A percentile compares a stretch with the other conserved stretches of the same genome.
These are phyloP conservation scores for Ophiostoma australiae DNA, from an alignment of 2,329 filamentous ascomycete species.

Conservation along the genomic window DNA sequence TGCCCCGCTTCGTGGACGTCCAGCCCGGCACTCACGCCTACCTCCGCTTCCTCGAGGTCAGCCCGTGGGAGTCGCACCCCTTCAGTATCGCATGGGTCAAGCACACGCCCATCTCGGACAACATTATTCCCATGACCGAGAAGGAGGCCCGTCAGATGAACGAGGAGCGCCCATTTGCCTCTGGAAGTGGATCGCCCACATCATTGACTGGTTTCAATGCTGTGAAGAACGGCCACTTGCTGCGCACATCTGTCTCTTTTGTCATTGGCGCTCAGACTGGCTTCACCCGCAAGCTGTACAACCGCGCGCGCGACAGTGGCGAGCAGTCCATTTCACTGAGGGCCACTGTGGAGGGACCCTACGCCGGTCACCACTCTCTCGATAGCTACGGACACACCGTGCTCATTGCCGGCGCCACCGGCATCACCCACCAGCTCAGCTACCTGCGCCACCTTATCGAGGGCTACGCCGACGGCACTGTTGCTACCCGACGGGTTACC, in stretches of 20 bases:
- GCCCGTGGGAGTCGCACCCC: constrained; percentile 68
- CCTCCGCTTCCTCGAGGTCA: constrained; percentile 62
- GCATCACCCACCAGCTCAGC: constrained; percentile 91
- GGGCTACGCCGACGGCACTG: constrained; percentile 63
- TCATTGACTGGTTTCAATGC: constrained; percentile 24
- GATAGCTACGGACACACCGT: constrained; percentile 89
- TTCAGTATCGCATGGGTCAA: constrained; percentile 75
- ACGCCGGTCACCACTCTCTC: constrained; percentile 75
- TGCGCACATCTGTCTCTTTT: constrained; percentile 63
- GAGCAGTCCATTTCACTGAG: constrained; percentile 55
- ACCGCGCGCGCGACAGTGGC: constrained; percentile 56
- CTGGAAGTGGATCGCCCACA: background rate
- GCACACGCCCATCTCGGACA: constrained; percentile 42
- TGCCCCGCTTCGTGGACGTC: constrained; percentile 62
- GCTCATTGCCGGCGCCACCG: constrained; percentile 86
- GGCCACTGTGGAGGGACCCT: constrained; percentile 84
- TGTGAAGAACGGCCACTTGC: constrained; percentile 34
- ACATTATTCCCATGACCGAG: constrained; percentile 38
- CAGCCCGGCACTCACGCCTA: constrained; percentile 70
- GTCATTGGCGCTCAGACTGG: constrained; percentile 83
- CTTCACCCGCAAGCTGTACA: constrained; percentile 76
- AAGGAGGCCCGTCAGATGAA: constrained; percentile 33
- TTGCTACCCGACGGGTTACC: constrained; percentile 74
- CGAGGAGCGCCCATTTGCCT: constrained; percentile 19
- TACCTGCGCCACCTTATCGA: constrained; percentile 74